Conservation (phyloP, 164 flowering plant genomes). For the Dillenia suffruticosa region DNA sequence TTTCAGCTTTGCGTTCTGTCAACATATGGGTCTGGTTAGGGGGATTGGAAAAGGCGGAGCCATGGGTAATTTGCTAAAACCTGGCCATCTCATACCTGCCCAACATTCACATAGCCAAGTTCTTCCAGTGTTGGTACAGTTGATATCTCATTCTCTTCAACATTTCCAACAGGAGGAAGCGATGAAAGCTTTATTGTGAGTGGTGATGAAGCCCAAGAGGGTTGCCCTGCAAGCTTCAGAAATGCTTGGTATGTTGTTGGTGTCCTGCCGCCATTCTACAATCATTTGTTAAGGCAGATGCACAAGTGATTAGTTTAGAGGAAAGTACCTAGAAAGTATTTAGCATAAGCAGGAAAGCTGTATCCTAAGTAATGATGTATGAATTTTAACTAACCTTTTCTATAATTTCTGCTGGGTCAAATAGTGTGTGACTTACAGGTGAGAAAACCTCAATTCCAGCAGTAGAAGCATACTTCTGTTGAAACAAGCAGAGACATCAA, state of each 20-base stretch:
- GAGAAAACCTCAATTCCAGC: slow-evolving; percentile 75
- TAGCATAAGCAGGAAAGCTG: neutral
- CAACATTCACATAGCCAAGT: slow-evolving; percentile 67
- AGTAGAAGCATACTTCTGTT: slow-evolving; percentile 59
- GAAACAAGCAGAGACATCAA: no score
- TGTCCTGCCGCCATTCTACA: slow-evolving; percentile 84
- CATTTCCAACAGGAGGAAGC: slow-evolving; percentile 71
- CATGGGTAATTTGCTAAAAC: neutral
- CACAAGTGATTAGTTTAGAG: neutral
- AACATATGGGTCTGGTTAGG: no score
- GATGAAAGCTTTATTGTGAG: slow-evolving; percentile 33
- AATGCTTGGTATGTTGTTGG: slow-evolving; percentile 85
- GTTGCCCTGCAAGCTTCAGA: slow-evolving; percentile 77
- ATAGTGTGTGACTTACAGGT: slow-evolving; percentile 94
- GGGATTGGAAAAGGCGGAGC: no score
- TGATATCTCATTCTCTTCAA: slow-evolving; percentile 34
- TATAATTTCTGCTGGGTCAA: slow-evolving; percentile 74
- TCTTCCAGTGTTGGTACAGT: slow-evolving; percentile 64
- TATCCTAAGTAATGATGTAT: neutral
- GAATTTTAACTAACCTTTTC: slow-evolving; percentile 36
- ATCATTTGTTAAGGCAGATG: slow-evolving; percentile 2
- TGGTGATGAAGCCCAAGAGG: slow-evolving; percentile 53
- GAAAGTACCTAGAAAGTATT: neutral
- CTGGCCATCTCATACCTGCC: slow-evolving; percentile 36
- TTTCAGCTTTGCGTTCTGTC: neutral